These are phyloP conservation scores for Colletotrichum limetticola DNA, from an alignment of 2,329 filamentous ascomycete genomes.

Conservation along the genomic window DNA sequence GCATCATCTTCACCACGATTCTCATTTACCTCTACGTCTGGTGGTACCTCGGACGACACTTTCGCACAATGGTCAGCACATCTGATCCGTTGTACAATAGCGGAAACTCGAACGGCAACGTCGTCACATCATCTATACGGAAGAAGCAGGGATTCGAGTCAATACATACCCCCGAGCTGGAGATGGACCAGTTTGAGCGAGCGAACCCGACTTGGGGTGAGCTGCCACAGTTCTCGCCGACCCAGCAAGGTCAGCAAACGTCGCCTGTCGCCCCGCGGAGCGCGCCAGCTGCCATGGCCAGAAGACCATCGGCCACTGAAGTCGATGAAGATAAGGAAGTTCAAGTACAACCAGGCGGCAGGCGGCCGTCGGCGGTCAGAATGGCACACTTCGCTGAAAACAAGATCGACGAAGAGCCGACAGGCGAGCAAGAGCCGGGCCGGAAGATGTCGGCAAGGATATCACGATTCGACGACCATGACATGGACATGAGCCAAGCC, in stretches of 20 bases:
- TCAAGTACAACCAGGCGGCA: neutral
- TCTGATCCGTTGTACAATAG: constrained; percentile 16
- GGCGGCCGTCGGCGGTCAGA: neutral
- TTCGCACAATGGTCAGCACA: constrained; percentile 33
- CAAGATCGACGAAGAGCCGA: neutral
- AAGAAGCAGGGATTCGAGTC: constrained; percentile 28
- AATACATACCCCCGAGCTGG: neutral
- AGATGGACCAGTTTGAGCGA: constrained; percentile 31
- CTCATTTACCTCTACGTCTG: constrained; percentile 55
- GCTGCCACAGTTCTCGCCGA: neutral
- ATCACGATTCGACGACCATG: constrained; percentile 22
- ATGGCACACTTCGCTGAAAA: constrained; percentile 3
- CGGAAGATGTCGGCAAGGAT: constrained; percentile 30
- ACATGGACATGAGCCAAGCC: constrained; percentile 28
- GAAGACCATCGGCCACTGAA: neutral
- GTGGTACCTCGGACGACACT: constrained; percentile 43
- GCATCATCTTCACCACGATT: constrained; percentile 52
- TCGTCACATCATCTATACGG: constrained; percentile 11
- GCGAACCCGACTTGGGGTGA: neutral
- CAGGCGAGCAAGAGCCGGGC: neutral
- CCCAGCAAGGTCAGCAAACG: neutral
- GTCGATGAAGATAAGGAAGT: neutral
- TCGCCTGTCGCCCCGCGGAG: neutral
- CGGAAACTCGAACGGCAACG: constrained; percentile 7
- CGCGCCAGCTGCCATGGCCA: neutral